Percentiles rank a stretch among this genome's conserved stretches.
phyloP scores from a whole-genome alignment of 495 filamentous ascomycete species.

The Pseudomonodictys pantanalensis region DNA sequence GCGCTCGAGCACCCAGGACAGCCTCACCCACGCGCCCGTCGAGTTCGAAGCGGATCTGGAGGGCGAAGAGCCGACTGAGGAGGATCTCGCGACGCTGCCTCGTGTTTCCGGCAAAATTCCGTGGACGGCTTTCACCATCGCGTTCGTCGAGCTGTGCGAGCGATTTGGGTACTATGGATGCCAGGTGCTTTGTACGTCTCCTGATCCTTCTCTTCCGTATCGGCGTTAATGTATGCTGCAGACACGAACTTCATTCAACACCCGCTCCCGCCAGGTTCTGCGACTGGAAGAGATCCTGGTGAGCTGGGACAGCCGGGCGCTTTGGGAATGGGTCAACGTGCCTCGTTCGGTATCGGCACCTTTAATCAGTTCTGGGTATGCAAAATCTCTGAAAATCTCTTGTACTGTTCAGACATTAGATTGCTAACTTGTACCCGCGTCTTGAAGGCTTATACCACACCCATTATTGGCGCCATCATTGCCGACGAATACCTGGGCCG shows the following conservation, averaged over 20 bases:
- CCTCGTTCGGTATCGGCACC: constrained; percentile 61
- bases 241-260: constrained; percentile 65
- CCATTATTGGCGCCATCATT: constrained; percentile 65
- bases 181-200: constrained; percentile 59
- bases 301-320: constrained; percentile 59
- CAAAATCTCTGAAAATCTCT: too few relatives aligned
- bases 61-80: constrained; percentile 52
- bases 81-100: constrained; percentile 59
- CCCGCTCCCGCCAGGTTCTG: constrained; percentile 57
- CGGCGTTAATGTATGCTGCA: background rate
- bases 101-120: constrained; percentile 65
- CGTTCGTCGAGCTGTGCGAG: constrained; percentile 74
- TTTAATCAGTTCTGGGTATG: constrained; percentile 76
- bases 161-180: constrained; percentile 79
- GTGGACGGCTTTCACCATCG: constrained; percentile 64
- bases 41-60: constrained; percentile 24
- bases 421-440: too few relatives aligned
- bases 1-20: constrained; percentile 3
- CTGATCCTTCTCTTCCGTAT: background rate
- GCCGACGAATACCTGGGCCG: constrained; percentile 71
- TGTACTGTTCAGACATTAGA: too few relatives aligned
- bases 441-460: constrained; percentile 69
- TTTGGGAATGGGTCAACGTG: constrained; percentile 64
- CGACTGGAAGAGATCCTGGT: constrained; percentile 52
- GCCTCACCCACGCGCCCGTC: background rate